Conservation (phyloP, 2,329 filamentous ascomycete genomes). For the Dactylellina cionopaga region DNA sequence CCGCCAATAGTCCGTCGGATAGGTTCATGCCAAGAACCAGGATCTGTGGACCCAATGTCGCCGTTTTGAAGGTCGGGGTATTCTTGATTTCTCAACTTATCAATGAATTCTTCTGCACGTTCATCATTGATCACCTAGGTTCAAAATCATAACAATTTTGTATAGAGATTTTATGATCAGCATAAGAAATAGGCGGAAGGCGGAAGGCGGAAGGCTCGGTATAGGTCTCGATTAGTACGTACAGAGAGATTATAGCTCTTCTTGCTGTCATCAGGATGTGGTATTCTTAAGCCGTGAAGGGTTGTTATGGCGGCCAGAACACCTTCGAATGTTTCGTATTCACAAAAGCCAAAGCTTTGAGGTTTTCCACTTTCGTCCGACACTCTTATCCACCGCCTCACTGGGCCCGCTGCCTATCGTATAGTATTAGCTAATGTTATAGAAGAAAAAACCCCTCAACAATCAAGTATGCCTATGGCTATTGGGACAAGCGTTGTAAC, state of each 20-base stretch:
- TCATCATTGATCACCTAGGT: constrained; percentile 59
- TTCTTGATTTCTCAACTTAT: constrained; percentile 42
- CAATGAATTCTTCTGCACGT: constrained; percentile 56
- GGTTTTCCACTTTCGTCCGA: constrained; percentile 81
- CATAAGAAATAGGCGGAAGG: neutral
- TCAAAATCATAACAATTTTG: no score
- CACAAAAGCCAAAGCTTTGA: constrained; percentile 91
- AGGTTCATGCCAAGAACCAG: constrained; percentile 70
- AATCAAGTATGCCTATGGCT: no score
- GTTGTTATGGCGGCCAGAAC: constrained; percentile 29
- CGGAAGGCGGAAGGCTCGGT: neutral
- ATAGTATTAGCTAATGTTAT: neutral
- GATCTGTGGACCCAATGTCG: constrained; percentile 70
- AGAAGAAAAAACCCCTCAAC: neutral
- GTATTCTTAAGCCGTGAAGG: constrained; percentile 23
- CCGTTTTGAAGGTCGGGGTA: constrained; percentile 59
- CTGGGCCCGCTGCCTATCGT: constrained; percentile 60
- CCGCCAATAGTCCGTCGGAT: constrained; percentile 75
- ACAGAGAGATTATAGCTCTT: constrained; percentile 60
- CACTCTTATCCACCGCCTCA: constrained; percentile 86
- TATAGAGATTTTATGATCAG: constrained; percentile 7
- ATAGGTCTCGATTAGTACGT: no score
- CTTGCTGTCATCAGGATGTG: constrained; percentile 72
- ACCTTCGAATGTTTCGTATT: constrained; percentile 91
- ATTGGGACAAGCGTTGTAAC: no score